A percentile compares a stretch with the other conserved stretches of the same genome.
Evolutionary conservation across 192 early-diverging fungal genomes (phyloP).

Genomic region (Backusella liffmaniae): DNA sequence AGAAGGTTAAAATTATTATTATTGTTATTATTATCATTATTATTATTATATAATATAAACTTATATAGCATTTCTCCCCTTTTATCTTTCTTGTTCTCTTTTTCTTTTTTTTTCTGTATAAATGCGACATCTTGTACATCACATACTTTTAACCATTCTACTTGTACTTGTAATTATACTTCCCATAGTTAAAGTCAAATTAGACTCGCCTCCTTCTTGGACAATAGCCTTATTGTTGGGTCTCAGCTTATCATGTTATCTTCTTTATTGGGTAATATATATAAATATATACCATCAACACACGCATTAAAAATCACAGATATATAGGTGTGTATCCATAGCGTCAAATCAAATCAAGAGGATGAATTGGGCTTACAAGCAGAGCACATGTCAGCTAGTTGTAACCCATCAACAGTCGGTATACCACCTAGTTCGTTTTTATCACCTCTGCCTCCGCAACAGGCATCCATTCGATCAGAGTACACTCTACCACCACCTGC

Average conservation of each 20-base stretch:
- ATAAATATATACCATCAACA: background rate
- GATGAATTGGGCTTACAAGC: background rate
- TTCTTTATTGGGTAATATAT: slow-evolving; percentile 1
- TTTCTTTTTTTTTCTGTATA: background rate
- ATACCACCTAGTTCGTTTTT: background rate
- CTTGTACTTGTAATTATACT: background rate
- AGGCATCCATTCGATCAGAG: background rate
- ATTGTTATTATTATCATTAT: too few relatives aligned
- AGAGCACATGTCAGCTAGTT: background rate
- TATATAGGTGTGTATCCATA: background rate
- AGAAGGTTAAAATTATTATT: too few relatives aligned
- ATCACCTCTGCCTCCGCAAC: background rate
- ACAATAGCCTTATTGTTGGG: slow-evolving; percentile 1
- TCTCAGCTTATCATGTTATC: background rate
- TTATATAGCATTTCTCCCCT: background rate
- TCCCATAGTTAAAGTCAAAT: background rate
- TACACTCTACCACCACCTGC: slow-evolving; percentile 11
- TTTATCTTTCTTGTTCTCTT: background rate
- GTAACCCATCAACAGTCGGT: background rate
- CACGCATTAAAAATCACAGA: background rate
- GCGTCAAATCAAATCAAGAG: background rate
- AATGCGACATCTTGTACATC: background rate
- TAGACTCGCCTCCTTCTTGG: background rate
- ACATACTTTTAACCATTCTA: background rate
- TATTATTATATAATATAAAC: background rate